A percentile compares a stretch with the other conserved stretches of the same genome.
Evolutionary conservation across 2,329 filamentous ascomycete genomes (phyloP).

Genomic region (Fusarium lyarnte): DNA sequence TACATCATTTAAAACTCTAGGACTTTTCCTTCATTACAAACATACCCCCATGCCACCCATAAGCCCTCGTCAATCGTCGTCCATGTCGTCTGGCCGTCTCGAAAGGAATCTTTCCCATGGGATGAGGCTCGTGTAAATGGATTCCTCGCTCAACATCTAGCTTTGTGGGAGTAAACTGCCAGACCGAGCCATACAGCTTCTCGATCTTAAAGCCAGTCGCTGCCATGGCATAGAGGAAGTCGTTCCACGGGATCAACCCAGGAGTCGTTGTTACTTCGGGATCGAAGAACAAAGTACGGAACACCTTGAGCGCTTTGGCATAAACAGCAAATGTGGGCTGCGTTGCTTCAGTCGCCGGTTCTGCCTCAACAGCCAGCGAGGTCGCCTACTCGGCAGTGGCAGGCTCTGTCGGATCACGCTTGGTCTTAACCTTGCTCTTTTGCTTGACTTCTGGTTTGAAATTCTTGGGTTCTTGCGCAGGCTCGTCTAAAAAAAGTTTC

Average conservation of each 20-base stretch:
- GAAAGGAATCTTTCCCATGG: neutral
- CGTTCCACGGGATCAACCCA: neutral
- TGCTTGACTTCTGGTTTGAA: neutral
- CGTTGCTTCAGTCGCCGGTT: accelerated
- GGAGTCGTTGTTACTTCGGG: neutral
- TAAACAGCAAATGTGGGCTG: neutral
- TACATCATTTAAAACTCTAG: too few relatives aligned
- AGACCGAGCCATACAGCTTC: slow-evolving; percentile 2
- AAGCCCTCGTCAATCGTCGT: neutral
- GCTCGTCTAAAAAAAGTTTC: neutral
- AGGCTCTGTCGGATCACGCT: neutral
- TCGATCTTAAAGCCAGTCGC: neutral
- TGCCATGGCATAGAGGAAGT: neutral
- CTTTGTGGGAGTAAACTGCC: neutral
- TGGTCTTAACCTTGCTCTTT: neutral
- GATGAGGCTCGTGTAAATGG: neutral
- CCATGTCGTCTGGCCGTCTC: neutral
- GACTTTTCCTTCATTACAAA: neutral
- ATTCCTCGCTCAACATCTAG: neutral
- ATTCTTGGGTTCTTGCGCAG: neutral
- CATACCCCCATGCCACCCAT: slow-evolving; percentile 1
- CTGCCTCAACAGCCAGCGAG: accelerated
- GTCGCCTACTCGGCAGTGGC: accelerated
- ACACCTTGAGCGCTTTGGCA: neutral
- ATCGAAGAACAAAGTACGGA: slow-evolving; percentile 2